Base-by-base conservation (phyloP, 1,139 yeast genomes). In the Magnusiomyces suaveolens region DNA sequence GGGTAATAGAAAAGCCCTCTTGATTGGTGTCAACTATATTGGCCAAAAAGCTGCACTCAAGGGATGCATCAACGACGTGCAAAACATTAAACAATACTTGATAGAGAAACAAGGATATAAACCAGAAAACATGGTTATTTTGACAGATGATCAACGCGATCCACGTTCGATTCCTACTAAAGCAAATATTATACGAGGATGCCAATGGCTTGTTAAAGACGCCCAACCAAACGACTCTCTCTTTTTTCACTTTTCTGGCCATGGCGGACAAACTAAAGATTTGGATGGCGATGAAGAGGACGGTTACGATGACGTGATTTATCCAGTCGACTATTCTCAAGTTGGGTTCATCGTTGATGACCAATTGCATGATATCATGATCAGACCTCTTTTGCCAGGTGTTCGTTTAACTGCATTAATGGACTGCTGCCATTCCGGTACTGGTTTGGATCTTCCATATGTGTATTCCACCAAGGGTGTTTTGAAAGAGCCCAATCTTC, bases 391-490 rank as follows among this genome's bases (percentile, higher is more conserved):
- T 60, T 87, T 83, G 29, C 80, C 84, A 1, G 97, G 97, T 48
- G 87, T 89, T 56, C 77, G 95, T 60, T 76, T 90, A 60, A 90
- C 97, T 1, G 95, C 95, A 0, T 73, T 90, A 61, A 88, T 83
- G 65, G 97, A 90, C 71, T 84, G 95, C 21, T 90, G 97, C 68
- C 97, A 90, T 67, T 86, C 96, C 1, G 97, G 97, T 32, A 84
- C 96, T 1, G 95, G 83, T 0, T 72, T 90, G 64, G 97, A 90
- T 69, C 74, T 90, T 60, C 97, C 97, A 1, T 90, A 83, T 65
- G 81, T 84, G 52, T 90, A 90, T 70, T 83, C 95, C 23, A 92
- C 97, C 16, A 87, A 87, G 66, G 97, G 97, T 55, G 82, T 87
- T 4, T 74, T 90, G 53, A 90, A 90, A 72, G 96, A 89, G 69